Evolutionary conservation across 805 yeast species (phyloP).

Genomic region (Barnettozyma salicaria): DNA sequence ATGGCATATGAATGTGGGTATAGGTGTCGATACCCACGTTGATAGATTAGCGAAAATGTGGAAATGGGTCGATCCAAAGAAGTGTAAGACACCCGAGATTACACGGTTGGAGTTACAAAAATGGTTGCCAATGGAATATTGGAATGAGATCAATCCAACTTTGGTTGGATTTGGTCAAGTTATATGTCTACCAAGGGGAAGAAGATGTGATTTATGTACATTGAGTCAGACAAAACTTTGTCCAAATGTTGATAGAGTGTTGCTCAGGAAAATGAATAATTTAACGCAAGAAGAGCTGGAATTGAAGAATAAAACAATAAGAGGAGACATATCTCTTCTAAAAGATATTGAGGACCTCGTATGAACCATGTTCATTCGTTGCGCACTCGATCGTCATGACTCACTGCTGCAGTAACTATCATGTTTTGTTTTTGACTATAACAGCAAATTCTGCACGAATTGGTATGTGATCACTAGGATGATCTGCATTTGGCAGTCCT

Average conservation of each 20-base stretch:
- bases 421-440: constrained; percentile 17
- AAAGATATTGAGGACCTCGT: constrained; percentile 32
- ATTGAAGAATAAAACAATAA: constrained; percentile 24
- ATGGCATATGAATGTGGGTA: constrained; percentile 71
- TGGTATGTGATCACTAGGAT: constrained; percentile 39
- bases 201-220: constrained; percentile 66
- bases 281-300: constrained; percentile 19
- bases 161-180: constrained; percentile 94
- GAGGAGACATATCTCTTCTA: constrained; percentile 40
- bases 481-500: constrained; percentile 51
- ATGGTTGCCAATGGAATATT: constrained; percentile 68
- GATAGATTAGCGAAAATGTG: constrained; percentile 75
- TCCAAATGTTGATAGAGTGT: constrained; percentile 45
- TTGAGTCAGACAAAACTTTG: constrained; percentile 51
- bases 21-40: constrained; percentile 93
- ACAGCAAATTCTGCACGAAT: constrained; percentile 24
- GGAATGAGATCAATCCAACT: constrained; percentile 83
- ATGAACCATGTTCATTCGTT: constrained; percentile 2
- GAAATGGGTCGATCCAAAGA: constrained; percentile 57
- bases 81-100: constrained; percentile 61
- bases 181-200: constrained; percentile 66
- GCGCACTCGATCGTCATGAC: background rate
- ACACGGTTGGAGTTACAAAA: constrained; percentile 62
- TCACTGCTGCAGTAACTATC: constrained; percentile 33
- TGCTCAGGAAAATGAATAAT: constrained; percentile 30